phyloP scores from a whole-genome alignment of 148 eudicot genomes.

The Cornus florida region DNA sequence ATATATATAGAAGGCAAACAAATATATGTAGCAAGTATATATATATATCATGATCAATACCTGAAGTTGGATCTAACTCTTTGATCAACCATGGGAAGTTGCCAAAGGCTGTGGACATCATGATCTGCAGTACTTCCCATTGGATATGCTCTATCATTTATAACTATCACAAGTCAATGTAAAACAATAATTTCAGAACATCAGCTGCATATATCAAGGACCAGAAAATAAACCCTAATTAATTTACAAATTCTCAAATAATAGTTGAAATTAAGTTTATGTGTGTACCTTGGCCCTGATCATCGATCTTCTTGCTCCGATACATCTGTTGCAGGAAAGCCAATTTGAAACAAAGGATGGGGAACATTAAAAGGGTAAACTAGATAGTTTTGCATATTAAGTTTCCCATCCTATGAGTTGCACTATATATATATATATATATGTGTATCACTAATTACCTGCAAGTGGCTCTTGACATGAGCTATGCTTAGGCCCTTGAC shows the following conservation, averaged over 20 bases:
- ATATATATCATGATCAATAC: not conserved
- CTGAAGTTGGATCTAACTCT: not conserved
- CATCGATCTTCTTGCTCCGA: slow-evolving; percentile 6
- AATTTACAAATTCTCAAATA: not conserved
- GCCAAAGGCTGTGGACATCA: not conserved
- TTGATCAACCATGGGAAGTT: not conserved
- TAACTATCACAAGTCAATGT: not conserved
- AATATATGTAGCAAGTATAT: not conserved
- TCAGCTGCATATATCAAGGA: not conserved
- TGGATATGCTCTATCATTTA: not conserved
- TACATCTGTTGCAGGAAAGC: not conserved
- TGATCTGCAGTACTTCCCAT: not conserved
- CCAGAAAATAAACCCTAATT: not conserved
- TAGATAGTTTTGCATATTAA: no score
- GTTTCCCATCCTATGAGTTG: no score
- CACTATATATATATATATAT: no score
- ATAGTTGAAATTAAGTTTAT: not conserved
- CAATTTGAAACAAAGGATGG: not conserved
- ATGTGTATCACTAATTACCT: not conserved
- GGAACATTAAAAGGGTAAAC: not conserved
- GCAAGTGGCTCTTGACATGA: slow-evolving; percentile 23
- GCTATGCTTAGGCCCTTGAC: slow-evolving; percentile 20
- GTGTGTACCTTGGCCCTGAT: not conserved
- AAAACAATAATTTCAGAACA: not conserved
- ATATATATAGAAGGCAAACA: not conserved